Evolutionary conservation across 352 stramenopile species (phyloP).

Genomic region (Phytophthora hibernalis): DNA sequence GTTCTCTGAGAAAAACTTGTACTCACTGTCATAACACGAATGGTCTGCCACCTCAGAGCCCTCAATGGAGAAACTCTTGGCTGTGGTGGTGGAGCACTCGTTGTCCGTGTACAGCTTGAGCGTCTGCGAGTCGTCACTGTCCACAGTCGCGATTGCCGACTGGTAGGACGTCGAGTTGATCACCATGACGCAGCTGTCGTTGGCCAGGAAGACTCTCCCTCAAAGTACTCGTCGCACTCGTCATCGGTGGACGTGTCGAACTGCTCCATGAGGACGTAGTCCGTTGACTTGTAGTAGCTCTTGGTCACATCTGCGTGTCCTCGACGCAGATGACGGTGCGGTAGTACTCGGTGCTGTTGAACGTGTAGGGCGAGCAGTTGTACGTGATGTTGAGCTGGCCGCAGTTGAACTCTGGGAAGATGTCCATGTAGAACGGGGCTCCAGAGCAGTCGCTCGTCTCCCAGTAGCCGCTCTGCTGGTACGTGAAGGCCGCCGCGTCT

Average conservation of each 20-base stretch:
- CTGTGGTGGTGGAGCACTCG: background rate
- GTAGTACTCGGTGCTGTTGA: constrained; percentile 20
- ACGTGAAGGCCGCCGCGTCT: constrained; percentile 9
- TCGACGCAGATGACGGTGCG: constrained; percentile 27
- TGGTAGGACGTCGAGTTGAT: constrained; percentile 30
- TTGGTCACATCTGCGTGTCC: constrained; percentile 16
- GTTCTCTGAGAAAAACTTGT: constrained; percentile 19
- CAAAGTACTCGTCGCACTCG: constrained; percentile 7
- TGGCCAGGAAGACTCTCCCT: constrained; percentile 18
- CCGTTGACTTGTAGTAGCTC: constrained; percentile 37
- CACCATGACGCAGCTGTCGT: constrained; percentile 17
- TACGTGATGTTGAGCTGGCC: constrained; percentile 31
- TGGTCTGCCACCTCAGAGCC: constrained; percentile 5
- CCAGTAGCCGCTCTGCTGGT: constrained; percentile 23
- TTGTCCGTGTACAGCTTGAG: constrained; percentile 9
- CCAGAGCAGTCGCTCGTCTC: constrained; percentile 11
- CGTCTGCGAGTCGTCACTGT: background rate
- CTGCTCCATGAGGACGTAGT: constrained; percentile 47
- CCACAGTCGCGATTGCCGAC: constrained; percentile 15
- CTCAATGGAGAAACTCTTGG: constrained; percentile 5
- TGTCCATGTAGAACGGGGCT: constrained; percentile 24
- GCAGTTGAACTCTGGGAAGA: constrained; percentile 25
- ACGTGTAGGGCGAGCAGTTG: constrained; percentile 29
- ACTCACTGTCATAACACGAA: constrained; percentile 13
- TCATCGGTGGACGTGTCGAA: background rate